phyloP scores from a whole-genome alignment of 768 basidiomycete genomes.

The Scleroderma bovista region DNA sequence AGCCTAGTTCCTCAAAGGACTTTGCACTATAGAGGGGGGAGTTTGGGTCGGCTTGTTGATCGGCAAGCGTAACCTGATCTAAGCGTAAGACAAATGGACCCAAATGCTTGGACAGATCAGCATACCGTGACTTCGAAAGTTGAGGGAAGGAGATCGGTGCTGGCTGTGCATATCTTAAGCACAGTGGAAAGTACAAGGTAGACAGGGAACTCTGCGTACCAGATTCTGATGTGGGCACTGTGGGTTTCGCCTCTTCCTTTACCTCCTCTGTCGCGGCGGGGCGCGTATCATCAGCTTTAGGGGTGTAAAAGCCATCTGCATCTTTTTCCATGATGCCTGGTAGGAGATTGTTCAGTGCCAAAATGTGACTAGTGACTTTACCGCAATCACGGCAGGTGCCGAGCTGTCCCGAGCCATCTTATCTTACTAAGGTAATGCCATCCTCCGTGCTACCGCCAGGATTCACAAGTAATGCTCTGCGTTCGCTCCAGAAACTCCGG shows the following conservation, averaged over 20 bases:
- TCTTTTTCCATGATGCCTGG: conserved; percentile 56
- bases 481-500: conserved; percentile 33
- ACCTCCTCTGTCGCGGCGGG: conserved; percentile 11
- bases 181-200: neutral
- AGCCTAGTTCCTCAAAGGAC: conserved; percentile 90
- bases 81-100: conserved; percentile 5
- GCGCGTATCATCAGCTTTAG: conserved; percentile 40
- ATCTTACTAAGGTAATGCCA: neutral
- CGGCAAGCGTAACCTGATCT: conserved; percentile 85
- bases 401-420: conserved; percentile 3
- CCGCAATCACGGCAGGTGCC: conserved; percentile 7
- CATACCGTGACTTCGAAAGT: conserved; percentile 78
- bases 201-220: conserved; percentile 11
- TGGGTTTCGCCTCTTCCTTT: conserved; percentile 21
- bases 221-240: conserved; percentile 14
- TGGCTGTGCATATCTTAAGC: conserved; percentile 7
- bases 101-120: neutral
- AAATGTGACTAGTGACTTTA: neutral
- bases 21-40: conserved; percentile 95
- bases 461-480: conserved; percentile 18
- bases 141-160: conserved; percentile 68
- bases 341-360: neutral
- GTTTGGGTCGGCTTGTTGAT: conserved; percentile 92
- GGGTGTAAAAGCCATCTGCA: conserved; percentile 73
- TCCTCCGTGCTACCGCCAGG: conserved; percentile 7